Evolutionary conservation across 2,329 filamentous ascomycete species (phyloP).

Genomic region (Ceratocystis variospora): DNA sequence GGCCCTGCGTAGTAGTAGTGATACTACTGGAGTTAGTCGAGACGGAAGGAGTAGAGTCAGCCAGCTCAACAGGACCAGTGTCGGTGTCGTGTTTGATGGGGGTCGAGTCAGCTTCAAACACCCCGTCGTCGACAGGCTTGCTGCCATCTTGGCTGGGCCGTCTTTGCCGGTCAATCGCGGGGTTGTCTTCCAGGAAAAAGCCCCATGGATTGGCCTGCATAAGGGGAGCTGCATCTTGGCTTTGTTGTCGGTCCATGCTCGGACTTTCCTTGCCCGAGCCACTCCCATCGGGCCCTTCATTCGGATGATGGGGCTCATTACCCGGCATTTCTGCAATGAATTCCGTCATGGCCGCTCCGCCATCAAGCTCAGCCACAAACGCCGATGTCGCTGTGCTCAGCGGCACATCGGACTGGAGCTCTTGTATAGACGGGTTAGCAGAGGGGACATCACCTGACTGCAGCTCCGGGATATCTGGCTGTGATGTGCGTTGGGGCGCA

Average conservation of each 20-base stretch:
- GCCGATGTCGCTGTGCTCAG: not conserved
- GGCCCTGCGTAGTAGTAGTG: not conserved
- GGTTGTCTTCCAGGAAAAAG: slow-evolving; percentile 20
- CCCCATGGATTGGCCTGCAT: slow-evolving; percentile 20
- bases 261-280: not conserved
- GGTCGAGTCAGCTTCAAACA: slow-evolving; percentile 1
- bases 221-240: not conserved
- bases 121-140: not conserved
- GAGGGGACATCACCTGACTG: not conserved
- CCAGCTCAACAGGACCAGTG: not conserved
- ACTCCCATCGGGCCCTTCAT: not conserved
- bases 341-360: not conserved
- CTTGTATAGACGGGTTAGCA: not conserved
- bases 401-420: slow-evolving; percentile 5
- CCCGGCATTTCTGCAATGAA: slow-evolving; percentile 16
- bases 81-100: not conserved
- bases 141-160: not conserved
- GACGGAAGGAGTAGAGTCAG: not conserved
- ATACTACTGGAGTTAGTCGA: not conserved
- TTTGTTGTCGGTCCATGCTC: not conserved
- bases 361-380: slow-evolving; percentile 17
- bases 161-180: slow-evolving; percentile 3
- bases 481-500: not conserved
- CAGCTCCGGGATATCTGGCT: slow-evolving; percentile 3
- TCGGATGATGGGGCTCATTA: not conserved